Base-by-base conservation (phyloP, 345 rosid genomes). In the Trapa bicornis region DNA sequence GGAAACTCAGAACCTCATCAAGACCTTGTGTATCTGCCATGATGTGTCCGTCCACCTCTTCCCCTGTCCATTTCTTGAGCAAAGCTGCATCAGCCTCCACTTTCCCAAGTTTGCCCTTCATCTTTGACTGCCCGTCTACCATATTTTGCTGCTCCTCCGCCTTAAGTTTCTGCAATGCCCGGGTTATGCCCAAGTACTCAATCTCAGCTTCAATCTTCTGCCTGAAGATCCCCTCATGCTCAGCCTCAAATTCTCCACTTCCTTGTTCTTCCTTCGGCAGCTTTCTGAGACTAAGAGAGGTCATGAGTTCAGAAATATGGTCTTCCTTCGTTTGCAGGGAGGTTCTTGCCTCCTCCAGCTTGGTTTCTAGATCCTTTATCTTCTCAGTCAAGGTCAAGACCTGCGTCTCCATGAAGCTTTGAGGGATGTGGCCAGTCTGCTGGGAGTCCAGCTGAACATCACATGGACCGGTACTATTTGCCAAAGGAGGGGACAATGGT, bases 171-270 rank as follows among this genome's bases (percentile, higher is more conserved):
- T 68, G 79, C 58, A 85, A 64, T 36, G 84, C 76, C 70, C 75
- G 78, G 15, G 71, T 67, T 69, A 86, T 75, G 64, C 81, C 75
- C 42, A 91, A 71, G 81, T 79, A 80, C 75, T 84, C 90, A 6
- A 94, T 72, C 82, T 94, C 97, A 54, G 89, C 88, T 76, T 87
- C 89, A 3, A 91, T 80, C 86, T 84, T 91, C 74, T 82, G 86
- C 81, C 64, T 78, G 76, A 87, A 89, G 36, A 86, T 78, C 48
- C 76, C 78, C 74, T 89, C 97, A 10, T 86, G 68, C 66, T 80
- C 82, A 0, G 65, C 63, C 79, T 83, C 91, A 64, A 79, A 71
- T 77, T 80, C 88, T 47, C 61, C 32, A 52, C 36, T 47, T 74
- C 50, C 76, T 38, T 79, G 65, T 75, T 79, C 84, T 77, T 71